Evolutionary conservation across 176 grass and related monocot genomes (phyloP), one percentile per base, ranked within the genome.

Genomic region (Triticum dicoccoides): DNA sequence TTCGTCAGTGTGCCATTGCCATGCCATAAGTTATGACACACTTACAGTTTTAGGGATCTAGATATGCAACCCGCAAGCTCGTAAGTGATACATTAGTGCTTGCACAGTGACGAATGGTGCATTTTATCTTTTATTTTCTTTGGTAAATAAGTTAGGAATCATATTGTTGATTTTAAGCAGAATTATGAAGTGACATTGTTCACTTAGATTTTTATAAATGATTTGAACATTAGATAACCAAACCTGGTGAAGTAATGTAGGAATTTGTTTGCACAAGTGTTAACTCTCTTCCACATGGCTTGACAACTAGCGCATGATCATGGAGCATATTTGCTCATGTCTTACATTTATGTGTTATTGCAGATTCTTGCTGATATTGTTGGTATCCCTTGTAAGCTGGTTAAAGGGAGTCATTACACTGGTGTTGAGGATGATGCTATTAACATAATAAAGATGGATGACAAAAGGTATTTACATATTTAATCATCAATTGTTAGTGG

Each of bases 291-390:
- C 73, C 38, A 58, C 21, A 89, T 67, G 37, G 21, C 2, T 79
- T 76, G 12, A 21, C 61, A 67, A 25, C 32, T 17, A 64, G 51
- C 34, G 11, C 24, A 35, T 38, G 58, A 23, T 83, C 32, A 41
- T 80, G 78, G 25, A 61, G 67, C 69, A 85, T 90, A 61, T 81
- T 87, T 52, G 76, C 61, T 77, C 64, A 65, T 29, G 25, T 65
- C 65, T 74, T 73, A 52, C 74, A 74, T 79, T 32, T 61, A 29
- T 56, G 74, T 45, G 56, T 86, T 76, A 88, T 88, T 86, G 77
- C 89, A 98, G 95, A 94, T 98, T 82, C 91, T 98, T 85, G 93
- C 95, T 68, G 95, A 98, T 90, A 92, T 86, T 90, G 93, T 98
- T 89, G 95, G 89, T 80, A 93, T 98, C 90, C 91, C 84, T 87